A percentile compares a stretch with the other conserved stretches of the same genome.
Conservation (phyloP, 31 red algal species). For the Asparagopsis taxiformis region DNA sequence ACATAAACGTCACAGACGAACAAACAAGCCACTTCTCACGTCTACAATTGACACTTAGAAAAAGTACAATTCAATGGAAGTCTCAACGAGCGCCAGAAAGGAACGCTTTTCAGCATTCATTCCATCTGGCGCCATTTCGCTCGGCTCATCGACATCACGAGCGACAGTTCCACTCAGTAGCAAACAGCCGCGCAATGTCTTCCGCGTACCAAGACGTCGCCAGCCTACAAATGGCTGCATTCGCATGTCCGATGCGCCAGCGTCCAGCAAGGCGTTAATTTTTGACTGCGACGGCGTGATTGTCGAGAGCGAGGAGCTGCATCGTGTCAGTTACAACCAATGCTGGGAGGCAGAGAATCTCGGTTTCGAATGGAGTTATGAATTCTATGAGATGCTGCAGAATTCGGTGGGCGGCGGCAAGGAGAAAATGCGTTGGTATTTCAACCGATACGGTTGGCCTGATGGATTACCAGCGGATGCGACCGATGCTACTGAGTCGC, state of each 20-base stretch:
- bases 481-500: not conserved
- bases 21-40: too few relatives aligned
- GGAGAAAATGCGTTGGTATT: conserved; percentile 96
- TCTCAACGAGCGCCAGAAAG: too few relatives aligned
- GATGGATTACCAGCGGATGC: not conserved
- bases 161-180: too few relatives aligned
- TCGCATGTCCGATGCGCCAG: not conserved
- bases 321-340: conserved; percentile 89
- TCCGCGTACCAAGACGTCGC: not conserved
- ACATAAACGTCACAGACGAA: too few relatives aligned
- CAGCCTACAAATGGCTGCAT: not conserved
- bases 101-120: too few relatives aligned
- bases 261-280: conserved; percentile 65
- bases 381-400: conserved; percentile 90
- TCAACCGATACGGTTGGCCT: conserved; percentile 89
- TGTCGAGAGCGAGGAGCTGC: conserved; percentile 93
- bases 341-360: conserved; percentile 51
- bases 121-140: too few relatives aligned
- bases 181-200: too few relatives aligned
- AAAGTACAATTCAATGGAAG: too few relatives aligned
- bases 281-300: conserved; percentile 99
- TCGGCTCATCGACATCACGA: too few relatives aligned
- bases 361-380: conserved; percentile 68
- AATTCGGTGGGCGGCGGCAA: conserved; percentile 93
- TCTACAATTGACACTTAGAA: too few relatives aligned